These are phyloP conservation scores for Meyerozyma guilliermondii DNA, from an alignment of 1,139 yeast genomes.

Conservation along the genomic window DNA sequence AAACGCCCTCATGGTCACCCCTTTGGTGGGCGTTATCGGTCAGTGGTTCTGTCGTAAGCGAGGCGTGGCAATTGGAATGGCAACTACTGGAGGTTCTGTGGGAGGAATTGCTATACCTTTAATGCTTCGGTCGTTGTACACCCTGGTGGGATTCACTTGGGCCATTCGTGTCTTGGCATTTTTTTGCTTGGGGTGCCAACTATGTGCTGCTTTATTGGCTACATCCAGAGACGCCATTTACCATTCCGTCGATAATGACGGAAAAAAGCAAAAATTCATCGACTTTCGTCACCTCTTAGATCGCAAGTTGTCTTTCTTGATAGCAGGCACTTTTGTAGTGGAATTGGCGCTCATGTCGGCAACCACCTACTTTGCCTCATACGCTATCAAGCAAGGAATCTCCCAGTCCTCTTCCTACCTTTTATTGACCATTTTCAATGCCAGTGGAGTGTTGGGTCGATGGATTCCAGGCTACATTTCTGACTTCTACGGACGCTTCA, in stretches of 20 bases:
- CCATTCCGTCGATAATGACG: constrained; percentile 4
- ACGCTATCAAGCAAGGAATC: constrained; percentile 41
- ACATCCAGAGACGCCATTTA: constrained; percentile 7
- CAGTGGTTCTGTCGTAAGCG: constrained; percentile 58
- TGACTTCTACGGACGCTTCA: constrained; percentile 34
- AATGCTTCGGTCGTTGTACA: constrained; percentile 44
- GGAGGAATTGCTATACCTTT: constrained; percentile 61
- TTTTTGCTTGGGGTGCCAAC: constrained; percentile 30
- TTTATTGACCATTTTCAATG: constrained; percentile 37
- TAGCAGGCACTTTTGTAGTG: background rate
- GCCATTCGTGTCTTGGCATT: constrained; percentile 55
- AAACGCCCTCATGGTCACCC: constrained; percentile 52
- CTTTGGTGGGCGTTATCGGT: constrained; percentile 53
- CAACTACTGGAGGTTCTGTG: constrained; percentile 57
- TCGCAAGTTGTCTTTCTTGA: background rate
- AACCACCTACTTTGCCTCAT: constrained; percentile 47
- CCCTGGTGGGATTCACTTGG: constrained; percentile 54
- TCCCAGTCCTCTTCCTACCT: constrained; percentile 37
- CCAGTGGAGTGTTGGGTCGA: constrained; percentile 35
- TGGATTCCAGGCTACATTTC: constrained; percentile 34
- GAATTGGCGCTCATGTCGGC: constrained; percentile 9
- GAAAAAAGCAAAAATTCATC: background rate
- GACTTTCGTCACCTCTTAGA: background rate
- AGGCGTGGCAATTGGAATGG: constrained; percentile 53
- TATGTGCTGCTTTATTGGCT: background rate